Conservation (phyloP, 805 yeast species). For the Monosporozyma solicola region DNA sequence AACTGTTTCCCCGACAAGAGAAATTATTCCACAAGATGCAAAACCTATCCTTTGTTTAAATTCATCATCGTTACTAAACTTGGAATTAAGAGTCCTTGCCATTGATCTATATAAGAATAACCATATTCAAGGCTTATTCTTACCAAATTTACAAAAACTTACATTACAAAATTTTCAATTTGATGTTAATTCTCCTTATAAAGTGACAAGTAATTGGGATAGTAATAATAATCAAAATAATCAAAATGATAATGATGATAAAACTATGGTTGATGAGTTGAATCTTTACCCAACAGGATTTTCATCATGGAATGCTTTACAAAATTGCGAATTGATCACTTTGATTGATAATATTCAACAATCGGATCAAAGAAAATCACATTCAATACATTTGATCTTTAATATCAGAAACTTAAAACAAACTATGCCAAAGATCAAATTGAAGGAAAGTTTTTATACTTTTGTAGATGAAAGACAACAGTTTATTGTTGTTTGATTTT, state of each 20-base stretch:
- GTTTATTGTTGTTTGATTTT: conserved; percentile 13
- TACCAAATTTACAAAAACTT: conserved; percentile 12
- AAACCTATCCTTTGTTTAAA: conserved; percentile 18
- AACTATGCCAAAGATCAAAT: conserved; percentile 11
- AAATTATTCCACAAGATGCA: neutral
- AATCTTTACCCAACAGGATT: conserved; percentile 11
- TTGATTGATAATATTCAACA: conserved; percentile 4
- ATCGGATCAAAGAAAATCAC: neutral
- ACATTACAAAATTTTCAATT: conserved; percentile 3
- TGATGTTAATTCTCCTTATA: neutral
- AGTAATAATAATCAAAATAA: neutral
- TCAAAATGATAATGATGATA: neutral
- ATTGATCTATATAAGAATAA: conserved; percentile 7
- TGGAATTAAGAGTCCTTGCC: conserved; percentile 13
- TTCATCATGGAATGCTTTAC: conserved; percentile 22
- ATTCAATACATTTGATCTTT: conserved; percentile 10
- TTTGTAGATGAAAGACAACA: conserved; percentile 17
- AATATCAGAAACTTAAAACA: conserved; percentile 14
- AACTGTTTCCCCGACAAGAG: neutral
- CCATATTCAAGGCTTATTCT: conserved; percentile 18
- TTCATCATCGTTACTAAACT: conserved; percentile 10
- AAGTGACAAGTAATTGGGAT: neutral
- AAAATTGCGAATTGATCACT: conserved; percentile 7
- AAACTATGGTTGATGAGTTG: conserved; percentile 7
- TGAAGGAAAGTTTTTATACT: conserved; percentile 15